Evolutionary conservation across 805 yeast species (phyloP), one percentile per base, ranked within the genome.

Genomic region (Myxozyma udenii): DNA sequence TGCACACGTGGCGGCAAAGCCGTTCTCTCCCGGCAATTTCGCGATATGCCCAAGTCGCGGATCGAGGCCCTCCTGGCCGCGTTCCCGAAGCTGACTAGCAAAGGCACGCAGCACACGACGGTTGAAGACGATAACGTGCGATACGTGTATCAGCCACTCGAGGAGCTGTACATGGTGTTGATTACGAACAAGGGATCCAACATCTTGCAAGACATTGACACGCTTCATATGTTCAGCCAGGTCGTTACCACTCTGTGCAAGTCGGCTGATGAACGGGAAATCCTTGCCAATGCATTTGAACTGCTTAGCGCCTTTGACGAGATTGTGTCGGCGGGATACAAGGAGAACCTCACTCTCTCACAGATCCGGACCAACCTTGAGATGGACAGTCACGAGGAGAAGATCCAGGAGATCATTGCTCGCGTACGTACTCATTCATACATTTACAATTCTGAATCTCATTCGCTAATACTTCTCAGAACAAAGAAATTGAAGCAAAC

Each of bases 341-440:
- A 87, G 60, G 99, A 93, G 69, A 85, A 88, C 69, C 73, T 91
- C 60, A 80, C 93, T 0, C 68, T 84, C 59, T 69, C 82, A 53
- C 98, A 93, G 73, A 85, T 93, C 58, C 81, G 80, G 68, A 87
- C 95, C 11, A 91, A 87, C 71, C 75, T 93, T 73, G 91, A 88
- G 67, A 91, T 93, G 98, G 98, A 93, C 71, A 86, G 95, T 37
- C 97, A 93, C 68, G 98, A 93, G 72, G 99, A 93, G 73, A 91
- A 87, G 75, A 91, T 95, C 66, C 98, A 93, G 75, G 97, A 93
- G 68, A 90, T 93, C 68, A 93, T 93, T 64, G 98, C 64, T 4
- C 28, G 63, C 25, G 57, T 53, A 41, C n/a, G 50, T 37, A 4
- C 16, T 19, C 24, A 3, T 16, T 3, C 26, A 7, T 5, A 12